Evolutionary conservation across 371 early-diverging fungal genomes (phyloP), one percentile per base, ranked within the genome.

Genomic region (Parasitella parasitica): DNA sequence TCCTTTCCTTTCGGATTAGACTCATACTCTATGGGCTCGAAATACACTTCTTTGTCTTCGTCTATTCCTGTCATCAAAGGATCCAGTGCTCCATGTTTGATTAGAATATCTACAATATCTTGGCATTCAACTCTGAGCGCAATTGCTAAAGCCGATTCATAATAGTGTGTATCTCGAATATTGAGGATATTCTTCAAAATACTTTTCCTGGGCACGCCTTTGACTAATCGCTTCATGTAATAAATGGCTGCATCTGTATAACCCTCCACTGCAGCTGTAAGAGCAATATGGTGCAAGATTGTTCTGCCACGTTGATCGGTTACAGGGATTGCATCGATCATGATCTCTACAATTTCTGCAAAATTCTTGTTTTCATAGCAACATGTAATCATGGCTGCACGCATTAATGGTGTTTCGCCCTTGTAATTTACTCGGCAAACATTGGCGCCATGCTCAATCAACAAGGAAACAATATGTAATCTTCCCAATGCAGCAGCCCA

Each of bases 321-420:
- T 24, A 87, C 54, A 1, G 78, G 79, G 16, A 95, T 81, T 0
- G 91, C 81, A 18, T 86, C 83, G 16, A 85, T 77, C 34, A 97
- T 80, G 11, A 89, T 64, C 20, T 83, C 81, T 16, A 97, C 71
- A 15, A 96, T 60, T 13, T 85, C 81, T 0, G 84, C 81, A 70
- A 97, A 98, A 5, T 86, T 83, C 54, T 91, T 85, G 22, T 72
- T 75, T 52, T 98, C 96, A 69, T 81, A 92, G 70, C 90, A 90
- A 73, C 95, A 89, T 20, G 93, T 87, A 54, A 90, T 86, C 73
- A 93, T 81, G 6, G 91, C 94, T 3, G 90, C 88, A 2, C 94
- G 85, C 75, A 96, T 91, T 43, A 97, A 76, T 8, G 95, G 88
- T 6, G 95, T 90, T 51, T 93, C 90, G 39, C 96, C 96, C 27